Conservation (phyloP, 2,329 filamentous ascomycete species). For the Colletotrichum ledebouriae region DNA sequence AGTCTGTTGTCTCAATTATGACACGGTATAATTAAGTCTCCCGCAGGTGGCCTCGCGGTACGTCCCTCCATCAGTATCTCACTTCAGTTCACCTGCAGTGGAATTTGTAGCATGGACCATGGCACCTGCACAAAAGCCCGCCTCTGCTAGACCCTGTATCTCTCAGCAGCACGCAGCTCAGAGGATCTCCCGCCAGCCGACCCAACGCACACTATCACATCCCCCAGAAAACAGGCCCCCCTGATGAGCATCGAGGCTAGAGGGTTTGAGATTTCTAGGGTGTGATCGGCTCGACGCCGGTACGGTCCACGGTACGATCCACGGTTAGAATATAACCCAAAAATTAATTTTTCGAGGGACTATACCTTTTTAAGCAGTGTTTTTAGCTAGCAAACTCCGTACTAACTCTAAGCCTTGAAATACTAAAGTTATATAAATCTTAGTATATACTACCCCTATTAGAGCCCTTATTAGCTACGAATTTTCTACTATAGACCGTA, state of each 20-base stretch:
- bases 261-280: slow-evolving; percentile 34
- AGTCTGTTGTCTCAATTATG: background rate
- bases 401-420: no score
- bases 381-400: no score
- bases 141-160: background rate
- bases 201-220: slow-evolving; percentile 13
- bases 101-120: no score
- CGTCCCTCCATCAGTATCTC: slow-evolving; percentile 1
- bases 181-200: slow-evolving; percentile 9
- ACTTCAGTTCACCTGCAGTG: background rate
- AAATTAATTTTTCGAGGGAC: no score
- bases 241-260: slow-evolving; percentile 28
- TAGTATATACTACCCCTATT: no score
- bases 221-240: slow-evolving; percentile 31
- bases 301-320: no score
- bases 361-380: no score
- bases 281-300: no score
- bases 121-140: background rate
- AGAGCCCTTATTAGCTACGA: no score
- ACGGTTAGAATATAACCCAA: no score
- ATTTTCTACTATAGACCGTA: no score
- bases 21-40: background rate
- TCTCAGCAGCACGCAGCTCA: slow-evolving; percentile 3
- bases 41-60: background rate
- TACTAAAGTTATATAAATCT: no score